Base-by-base conservation (phyloP, 768 basidiomycete genomes). In the Tephrocybe sp. region DNA sequence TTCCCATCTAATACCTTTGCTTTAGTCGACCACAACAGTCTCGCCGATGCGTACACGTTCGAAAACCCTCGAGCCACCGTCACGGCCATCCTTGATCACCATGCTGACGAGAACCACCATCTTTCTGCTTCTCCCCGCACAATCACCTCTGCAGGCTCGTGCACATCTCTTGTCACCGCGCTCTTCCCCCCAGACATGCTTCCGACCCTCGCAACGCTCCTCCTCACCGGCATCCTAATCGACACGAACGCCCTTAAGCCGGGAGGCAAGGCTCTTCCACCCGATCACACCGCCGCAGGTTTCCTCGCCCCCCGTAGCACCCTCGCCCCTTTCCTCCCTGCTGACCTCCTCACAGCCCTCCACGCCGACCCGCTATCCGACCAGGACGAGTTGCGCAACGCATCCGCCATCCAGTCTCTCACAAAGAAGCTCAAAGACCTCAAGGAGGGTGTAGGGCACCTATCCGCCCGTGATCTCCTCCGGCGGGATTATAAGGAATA, bases 401-500 rank as follows among this genome's bases (percentile, higher is more conserved):
- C 68, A 3, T 65, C 69, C 33, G 71, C 70, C 3, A 68, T 90
- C 42, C 73, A 73, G 54, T 68, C 70, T 0, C 74, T 92, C 12
- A 72, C 77, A 7, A 40, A 65, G 32, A 63, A 66, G 2, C 75
- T 92, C 19, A 52, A 70, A 44, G 58, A 60, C 2, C 81, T 80
- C 68, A 99, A 98, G 64, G 59, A 60, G 3, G 79, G 85, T 51
- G 72, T 98, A 8, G 79, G 80, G 1, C 77, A 83, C 54, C 75
- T 98, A 14, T 72, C 70, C 7, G 81, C 83, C 0, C 75, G 79
- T 49, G 93, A 98, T 61, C 80, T 98, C 16, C 77, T 99, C 4
- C 77, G 92, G 11, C 74, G 97, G n/a, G 97, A 99, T 69, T 99
- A 94, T 75, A 98, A 99, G 65, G 85, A 96, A 57, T 96, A 93